Base-by-base conservation (phyloP, 129 eudicot species). In the Smallanthus sonchifolius region DNA sequence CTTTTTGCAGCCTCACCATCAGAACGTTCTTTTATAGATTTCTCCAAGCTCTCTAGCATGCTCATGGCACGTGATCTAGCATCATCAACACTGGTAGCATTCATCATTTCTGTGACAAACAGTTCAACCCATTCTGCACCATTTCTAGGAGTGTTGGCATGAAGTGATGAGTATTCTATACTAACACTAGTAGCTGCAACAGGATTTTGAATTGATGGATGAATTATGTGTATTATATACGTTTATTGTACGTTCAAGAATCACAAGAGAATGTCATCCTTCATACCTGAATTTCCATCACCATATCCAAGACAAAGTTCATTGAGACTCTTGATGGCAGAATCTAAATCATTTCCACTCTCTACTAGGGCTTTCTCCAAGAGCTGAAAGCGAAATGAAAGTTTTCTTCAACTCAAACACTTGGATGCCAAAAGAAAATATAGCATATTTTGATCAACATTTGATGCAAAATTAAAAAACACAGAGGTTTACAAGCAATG, bases 91-190 rank as follows among this genome's bases (percentile, higher is more conserved):
- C 89, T 84, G 16, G 90, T 82, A 42, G 98, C 96, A 77, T 82
- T 81, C 74, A 11, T 81, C 92, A 93, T 89, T 82, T 93, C 95
- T 36, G 74, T 84, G 67, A 93, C 95, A 70, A 93, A 75, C 80
- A 87, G 69, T 49, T 93, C 96, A 72, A 93, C 98, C 98, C 98
- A 93, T 76, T 87, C 88, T 35, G 79, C 83, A 51, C 98, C 98
- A 75, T 75, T 78, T 57, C 43, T 70, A 14, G 89, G 90, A 63
- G 83, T 63, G 75, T 79, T 87, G 47, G 70, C 80, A 39, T 65
- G 81, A 34, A 72, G 37, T n/a, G 74, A 67, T 65, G 84, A 34
- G 65, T 82, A 85, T 34, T 77, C 78, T 37, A 65, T 37, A 19
- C 80, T 61, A 75, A 35, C 72, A 44, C 51, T 68, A 44, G 84